Percentiles rank a stretch among this genome's conserved stretches.
Conservation (phyloP, 192 early-diverging fungal genomes). For the Linnemannia elongata region DNA sequence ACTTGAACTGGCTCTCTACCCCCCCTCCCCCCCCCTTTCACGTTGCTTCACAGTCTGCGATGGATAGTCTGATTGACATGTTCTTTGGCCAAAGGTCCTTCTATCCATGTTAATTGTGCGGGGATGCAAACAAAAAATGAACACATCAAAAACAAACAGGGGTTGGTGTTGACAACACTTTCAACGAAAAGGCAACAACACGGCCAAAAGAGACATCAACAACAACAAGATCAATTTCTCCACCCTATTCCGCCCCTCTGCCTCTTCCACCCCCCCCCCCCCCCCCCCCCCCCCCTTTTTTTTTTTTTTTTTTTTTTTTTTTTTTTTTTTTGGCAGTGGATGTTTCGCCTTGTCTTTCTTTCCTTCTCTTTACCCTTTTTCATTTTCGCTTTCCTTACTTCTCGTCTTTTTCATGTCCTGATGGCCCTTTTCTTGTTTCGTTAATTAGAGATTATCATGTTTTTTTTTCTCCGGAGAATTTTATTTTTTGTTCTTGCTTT, state of each 20-base stretch:
- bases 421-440: not conserved
- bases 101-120: not conserved
- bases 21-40: too few relatives aligned
- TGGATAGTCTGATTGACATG: not conserved
- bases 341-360: not conserved
- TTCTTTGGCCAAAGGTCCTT: not conserved
- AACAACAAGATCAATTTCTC: too few relatives aligned
- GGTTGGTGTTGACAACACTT: not conserved
- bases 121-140: not conserved
- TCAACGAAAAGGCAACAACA: not conserved
- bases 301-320: too few relatives aligned
- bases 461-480: not conserved
- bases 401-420: too few relatives aligned
- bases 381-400: too few relatives aligned
- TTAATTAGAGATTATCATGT: not conserved
- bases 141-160: not conserved
- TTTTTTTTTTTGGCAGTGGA: not conserved
- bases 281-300: not conserved
- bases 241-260: not conserved
- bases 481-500: not conserved
- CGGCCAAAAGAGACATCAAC: not conserved
- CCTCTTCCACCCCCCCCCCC: not conserved
- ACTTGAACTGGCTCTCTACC: not conserved
- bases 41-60: not conserved
- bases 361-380: not conserved